Percentiles rank a stretch among this genome's conserved stretches.
phyloP scores from a whole-genome alignment of 1,139 yeast species.

The Lodderomyces margitis region DNA sequence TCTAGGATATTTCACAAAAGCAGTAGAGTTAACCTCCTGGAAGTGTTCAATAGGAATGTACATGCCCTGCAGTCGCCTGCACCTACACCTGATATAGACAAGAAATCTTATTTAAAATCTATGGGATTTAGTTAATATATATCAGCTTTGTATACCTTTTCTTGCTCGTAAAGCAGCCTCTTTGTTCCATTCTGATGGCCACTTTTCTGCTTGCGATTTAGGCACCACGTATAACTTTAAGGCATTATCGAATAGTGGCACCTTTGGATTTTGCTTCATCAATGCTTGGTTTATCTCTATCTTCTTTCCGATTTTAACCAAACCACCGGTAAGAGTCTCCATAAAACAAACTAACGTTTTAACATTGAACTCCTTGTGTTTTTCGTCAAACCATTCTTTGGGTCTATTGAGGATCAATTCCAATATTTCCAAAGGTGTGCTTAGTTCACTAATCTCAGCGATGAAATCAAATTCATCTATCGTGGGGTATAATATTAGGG shows the following conservation, averaged over 20 bases:
- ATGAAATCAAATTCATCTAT: slow-evolving; percentile 82
- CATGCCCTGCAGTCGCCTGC: slow-evolving; percentile 54
- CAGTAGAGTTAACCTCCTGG: slow-evolving; percentile 65
- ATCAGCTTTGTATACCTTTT: slow-evolving; percentile 29
- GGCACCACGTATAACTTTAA: slow-evolving; percentile 80
- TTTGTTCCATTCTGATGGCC: slow-evolving; percentile 72
- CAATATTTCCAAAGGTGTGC: slow-evolving; percentile 59
- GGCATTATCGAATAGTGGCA: slow-evolving; percentile 77
- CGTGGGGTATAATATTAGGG: slow-evolving; percentile 79
- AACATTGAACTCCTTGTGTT: slow-evolving; percentile 57
- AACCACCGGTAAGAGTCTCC: slow-evolving; percentile 83
- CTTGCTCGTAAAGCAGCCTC: slow-evolving; percentile 48
- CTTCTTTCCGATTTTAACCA: slow-evolving; percentile 82
- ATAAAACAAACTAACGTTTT: slow-evolving; percentile 68
- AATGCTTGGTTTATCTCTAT: slow-evolving; percentile 64
- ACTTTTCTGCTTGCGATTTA: slow-evolving; percentile 57
- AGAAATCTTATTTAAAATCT: slow-evolving; percentile 38
- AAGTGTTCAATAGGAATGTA: slow-evolving; percentile 57
- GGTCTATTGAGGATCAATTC: slow-evolving; percentile 62
- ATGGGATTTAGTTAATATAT: slow-evolving; percentile 39
- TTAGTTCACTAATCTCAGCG: slow-evolving; percentile 68
- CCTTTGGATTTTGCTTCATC: slow-evolving; percentile 65
- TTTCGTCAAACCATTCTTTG: slow-evolving; percentile 68
- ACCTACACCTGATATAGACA: slow-evolving; percentile 32
- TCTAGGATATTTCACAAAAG: slow-evolving; percentile 74